Evolutionary conservation across 495 filamentous ascomycete genomes (phyloP), one percentile per base, ranked within the genome.

Genomic region (Cercophora sp.): DNA sequence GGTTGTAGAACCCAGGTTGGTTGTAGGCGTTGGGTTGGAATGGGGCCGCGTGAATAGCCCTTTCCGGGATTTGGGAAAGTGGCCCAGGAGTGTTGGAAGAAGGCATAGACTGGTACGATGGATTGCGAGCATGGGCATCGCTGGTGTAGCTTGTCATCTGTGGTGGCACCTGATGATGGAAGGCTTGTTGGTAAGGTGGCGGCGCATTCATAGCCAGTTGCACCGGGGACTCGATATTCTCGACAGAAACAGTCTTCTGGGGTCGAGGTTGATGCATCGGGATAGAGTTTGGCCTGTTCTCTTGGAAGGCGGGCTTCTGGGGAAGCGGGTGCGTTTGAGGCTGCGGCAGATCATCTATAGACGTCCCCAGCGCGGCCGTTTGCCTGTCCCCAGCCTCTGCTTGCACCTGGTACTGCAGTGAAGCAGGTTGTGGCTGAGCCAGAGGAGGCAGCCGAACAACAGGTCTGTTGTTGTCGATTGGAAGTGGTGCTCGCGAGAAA

Each of bases 191-290:
- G 59, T 88, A 87, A 13, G 84, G 66, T 40, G 72, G 65, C 18
- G 71, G 70, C 22, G 82, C 80, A 45, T 87, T 82, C 56, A 88
- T 84, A 1, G 79, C 74, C 59, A 86, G 78, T 16, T 60, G 63
- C n/a, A 76, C 84, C 2, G 94, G 91, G 19, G 85, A 89, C 65
- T 97, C 93, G 56, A 99, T 96, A 62, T 89, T 91, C 25, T 90
- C 89, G 50, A 97, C 85, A 22, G 93, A 96, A 23, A 99, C 86
- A 2, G 91, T 74, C 74, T 96, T 96, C 68, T 97, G 91, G 3
- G 93, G 93, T 36, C 89, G 86, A 45, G 93, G 93, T 64, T 99
- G 93, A 62, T 97, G 88, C 87, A 97, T 96, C 5, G 90, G 87
- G 32, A 96, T 83, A 19, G 80, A 76, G 39, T 74, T 85, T 39